A percentile compares a stretch with the other conserved stretches of the same genome.
Evolutionary conservation across 1,284 basidiomycete genomes (phyloP).

Genomic region (Neonothopanus nambi): DNA sequence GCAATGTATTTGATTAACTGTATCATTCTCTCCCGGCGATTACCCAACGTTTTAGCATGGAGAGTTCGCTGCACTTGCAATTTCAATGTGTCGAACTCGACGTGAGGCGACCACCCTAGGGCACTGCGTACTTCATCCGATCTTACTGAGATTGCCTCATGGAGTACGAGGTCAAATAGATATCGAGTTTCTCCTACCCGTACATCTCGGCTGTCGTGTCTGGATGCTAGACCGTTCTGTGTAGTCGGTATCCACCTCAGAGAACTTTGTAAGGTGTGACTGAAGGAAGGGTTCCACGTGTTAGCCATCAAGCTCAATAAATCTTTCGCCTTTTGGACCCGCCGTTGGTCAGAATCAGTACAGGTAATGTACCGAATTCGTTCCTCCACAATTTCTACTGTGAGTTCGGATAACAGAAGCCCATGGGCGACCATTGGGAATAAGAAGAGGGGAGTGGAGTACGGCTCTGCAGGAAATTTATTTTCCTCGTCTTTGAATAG

Average conservation of each 20-base stretch:
- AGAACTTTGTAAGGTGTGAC: background rate
- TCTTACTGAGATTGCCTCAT: background rate
- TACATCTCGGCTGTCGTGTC: background rate
- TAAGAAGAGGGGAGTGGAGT: constrained; percentile 13
- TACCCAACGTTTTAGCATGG: background rate
- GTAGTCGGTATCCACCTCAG: constrained; percentile 1
- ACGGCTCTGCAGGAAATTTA: constrained; percentile 1
- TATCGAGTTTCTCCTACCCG: background rate
- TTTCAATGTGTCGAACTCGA: background rate
- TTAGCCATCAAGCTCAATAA: background rate
- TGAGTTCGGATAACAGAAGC: constrained; percentile 30
- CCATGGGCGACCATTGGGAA: constrained; percentile 26
- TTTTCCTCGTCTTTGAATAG: constrained; percentile 24
- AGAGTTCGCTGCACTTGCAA: background rate
- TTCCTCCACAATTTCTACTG: constrained; percentile 30
- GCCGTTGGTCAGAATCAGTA: background rate
- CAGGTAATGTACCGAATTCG: constrained; percentile 32
- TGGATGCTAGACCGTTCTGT: background rate
- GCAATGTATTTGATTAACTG: background rate
- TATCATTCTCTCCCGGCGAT: background rate
- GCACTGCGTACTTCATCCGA: constrained; percentile 1
- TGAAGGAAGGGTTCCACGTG: background rate
- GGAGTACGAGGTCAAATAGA: constrained; percentile 3
- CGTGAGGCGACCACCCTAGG: background rate
- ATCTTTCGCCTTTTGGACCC: background rate